Base-by-base conservation (phyloP, 2,329 filamentous ascomycete genomes). In the Chlorencoelia australis region DNA sequence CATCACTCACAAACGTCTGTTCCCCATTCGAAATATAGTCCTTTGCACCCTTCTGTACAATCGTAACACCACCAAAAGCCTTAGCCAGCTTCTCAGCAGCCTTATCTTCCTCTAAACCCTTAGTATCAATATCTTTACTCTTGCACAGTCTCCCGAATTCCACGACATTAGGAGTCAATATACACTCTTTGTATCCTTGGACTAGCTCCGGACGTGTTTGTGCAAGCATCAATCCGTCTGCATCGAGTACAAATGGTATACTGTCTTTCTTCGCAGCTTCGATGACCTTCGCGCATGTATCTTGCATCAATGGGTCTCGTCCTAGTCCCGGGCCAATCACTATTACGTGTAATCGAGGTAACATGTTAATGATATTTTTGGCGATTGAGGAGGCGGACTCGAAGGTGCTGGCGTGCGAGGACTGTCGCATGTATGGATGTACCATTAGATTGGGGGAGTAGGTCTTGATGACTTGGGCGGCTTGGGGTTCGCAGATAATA, bases 401-500 rank as follows among this genome's bases (percentile, higher is more conserved):
- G 35, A 67, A 61, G 32, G 65, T 59, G 16, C 63, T 58, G 35
- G 73, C 62, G 49, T 74, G 68, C 15, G 62, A 54, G 30, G 76
- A 74, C 60, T 91, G 85, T 19, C 86, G 82, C 76, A 98, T 89
- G 48, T 95, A 74, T 1, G 91, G 91, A 60, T 96, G 91, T 8
- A 98, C 91, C 89, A 98, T 98, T 18, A 98, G 70, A 59, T 96
- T 95, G 3, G 91, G 91, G 14, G 88, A 95, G 66, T 96, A 98
- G 4, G 86, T 85, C 67, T 98, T 98, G 64, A 98, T 94, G 24
- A 95, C 88, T 53, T 75, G 70, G 30, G 73, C 86, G 3, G 91
- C 91, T 37, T 74, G 81, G 7, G 84, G 86, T 42, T 94, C 94
- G 67, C 91, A 98, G 55, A 98, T 94, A 44, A 98, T 82, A 64